These are phyloP conservation scores for Raddia guianensis DNA, from an alignment of 176 grass and related monocot species.

Conservation along the genomic window DNA sequence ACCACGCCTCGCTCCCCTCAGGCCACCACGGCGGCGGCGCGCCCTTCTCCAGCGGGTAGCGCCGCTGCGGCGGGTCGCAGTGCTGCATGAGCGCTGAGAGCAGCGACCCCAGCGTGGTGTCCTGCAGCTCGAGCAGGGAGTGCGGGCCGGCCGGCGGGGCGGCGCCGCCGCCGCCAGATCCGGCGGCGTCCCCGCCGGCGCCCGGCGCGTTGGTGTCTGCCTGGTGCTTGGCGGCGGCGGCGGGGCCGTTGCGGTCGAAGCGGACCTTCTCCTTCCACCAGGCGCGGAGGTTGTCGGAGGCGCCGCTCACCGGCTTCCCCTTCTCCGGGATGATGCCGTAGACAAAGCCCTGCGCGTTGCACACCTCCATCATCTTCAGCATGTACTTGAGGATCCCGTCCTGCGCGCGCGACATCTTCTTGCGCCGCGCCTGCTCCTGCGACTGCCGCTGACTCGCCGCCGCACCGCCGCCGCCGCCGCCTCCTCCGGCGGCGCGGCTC, in stretches of 20 bases:
- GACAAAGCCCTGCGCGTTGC: slow-evolving; percentile 93
- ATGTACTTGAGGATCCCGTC: slow-evolving; percentile 95
- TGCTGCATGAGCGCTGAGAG: slow-evolving; percentile 91
- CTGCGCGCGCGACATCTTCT: slow-evolving; percentile 98
- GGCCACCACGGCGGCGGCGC: slow-evolving; percentile 85
- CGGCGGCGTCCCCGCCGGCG: background rate
- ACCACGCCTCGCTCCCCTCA: slow-evolving; percentile 63
- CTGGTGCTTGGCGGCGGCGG: slow-evolving; percentile 65
- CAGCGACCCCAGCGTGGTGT: slow-evolving; percentile 90
- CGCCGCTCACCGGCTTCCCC: slow-evolving; percentile 86
- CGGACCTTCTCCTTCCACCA: slow-evolving; percentile 99
- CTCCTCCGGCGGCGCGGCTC: slow-evolving; percentile 22
- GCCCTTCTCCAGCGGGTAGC: slow-evolving; percentile 87
- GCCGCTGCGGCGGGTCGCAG: slow-evolving; percentile 81
- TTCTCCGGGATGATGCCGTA: slow-evolving; percentile 95
- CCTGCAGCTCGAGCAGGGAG: slow-evolving; percentile 82
- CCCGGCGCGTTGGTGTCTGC: slow-evolving; percentile 36
- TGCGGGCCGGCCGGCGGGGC: slow-evolving; percentile 24
- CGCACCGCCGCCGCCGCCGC: slow-evolving; percentile 5
- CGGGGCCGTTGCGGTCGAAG: slow-evolving; percentile 87
- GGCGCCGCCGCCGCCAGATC: background rate
- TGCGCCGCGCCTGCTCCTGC: slow-evolving; percentile 80
- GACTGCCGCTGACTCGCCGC: slow-evolving; percentile 37
- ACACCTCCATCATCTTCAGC: slow-evolving; percentile 98
- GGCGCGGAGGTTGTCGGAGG: slow-evolving; percentile 82